phyloP scores from a whole-genome alignment of 768 basidiomycete genomes.

The Serendipita sp. region DNA sequence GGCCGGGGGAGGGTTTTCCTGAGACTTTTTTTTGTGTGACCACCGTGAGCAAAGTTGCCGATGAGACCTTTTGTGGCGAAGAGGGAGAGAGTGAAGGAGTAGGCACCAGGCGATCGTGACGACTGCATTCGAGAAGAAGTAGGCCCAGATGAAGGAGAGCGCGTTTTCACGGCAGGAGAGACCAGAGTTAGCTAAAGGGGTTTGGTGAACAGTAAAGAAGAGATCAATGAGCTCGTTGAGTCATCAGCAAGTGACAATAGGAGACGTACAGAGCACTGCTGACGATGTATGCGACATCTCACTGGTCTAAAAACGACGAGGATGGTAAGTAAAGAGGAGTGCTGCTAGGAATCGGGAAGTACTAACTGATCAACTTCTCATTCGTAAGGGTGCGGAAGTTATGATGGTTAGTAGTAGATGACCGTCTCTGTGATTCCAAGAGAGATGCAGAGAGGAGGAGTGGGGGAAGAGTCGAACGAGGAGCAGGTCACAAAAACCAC shows the following conservation, averaged over 20 bases:
- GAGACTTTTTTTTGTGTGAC: conserved; percentile 46
- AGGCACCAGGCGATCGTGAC: conserved; percentile 76
- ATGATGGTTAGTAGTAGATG: background rate
- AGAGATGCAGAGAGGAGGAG: background rate
- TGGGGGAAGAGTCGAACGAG: background rate
- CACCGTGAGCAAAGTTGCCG: conserved; percentile 67
- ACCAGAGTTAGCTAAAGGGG: conserved; percentile 14
- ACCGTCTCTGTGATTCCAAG: background rate
- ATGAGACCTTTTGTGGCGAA: conserved; percentile 61
- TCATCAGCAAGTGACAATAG: background rate
- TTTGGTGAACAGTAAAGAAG: conserved; percentile 24
- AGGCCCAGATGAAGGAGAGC: conserved; percentile 60
- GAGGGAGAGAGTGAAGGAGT: conserved; percentile 69
- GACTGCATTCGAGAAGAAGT: conserved; percentile 46
- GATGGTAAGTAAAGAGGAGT: background rate
- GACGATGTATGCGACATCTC: conserved; percentile 51
- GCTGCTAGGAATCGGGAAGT: background rate
- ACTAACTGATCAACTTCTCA: background rate
- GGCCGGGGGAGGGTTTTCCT: conserved; percentile 56
- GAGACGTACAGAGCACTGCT: conserved; percentile 35
- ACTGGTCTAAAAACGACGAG: background rate
- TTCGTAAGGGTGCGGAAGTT: background rate
- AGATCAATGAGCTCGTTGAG: background rate
- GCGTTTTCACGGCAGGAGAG: conserved; percentile 53
- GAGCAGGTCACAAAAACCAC: too few species aligned